phyloP scores from a whole-genome alignment of 768 basidiomycete genomes.

The Paxillus involutus region DNA sequence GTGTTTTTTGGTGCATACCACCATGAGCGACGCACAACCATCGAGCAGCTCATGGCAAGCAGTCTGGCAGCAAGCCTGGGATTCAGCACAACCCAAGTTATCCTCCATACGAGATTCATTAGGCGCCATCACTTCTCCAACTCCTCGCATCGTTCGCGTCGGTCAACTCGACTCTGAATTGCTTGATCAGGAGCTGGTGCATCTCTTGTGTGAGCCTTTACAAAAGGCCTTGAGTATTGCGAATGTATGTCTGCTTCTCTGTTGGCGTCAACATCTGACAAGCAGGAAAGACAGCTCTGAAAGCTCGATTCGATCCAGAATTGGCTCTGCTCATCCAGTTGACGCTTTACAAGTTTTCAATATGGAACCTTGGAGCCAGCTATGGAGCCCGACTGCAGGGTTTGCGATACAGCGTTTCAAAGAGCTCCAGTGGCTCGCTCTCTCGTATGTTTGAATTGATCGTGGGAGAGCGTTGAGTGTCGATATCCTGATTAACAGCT shows the following conservation, averaged over 20 bases:
- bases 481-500: slow-evolving; percentile 38
- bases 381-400: slow-evolving; percentile 87
- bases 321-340: slow-evolving; percentile 68
- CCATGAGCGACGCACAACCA: slow-evolving; percentile 14
- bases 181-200: slow-evolving; percentile 84
- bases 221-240: slow-evolving; percentile 66
- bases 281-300: slow-evolving; percentile 51
- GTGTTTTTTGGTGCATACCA: not conserved
- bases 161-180: slow-evolving; percentile 91
- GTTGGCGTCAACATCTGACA: slow-evolving; percentile 14
- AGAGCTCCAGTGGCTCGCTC: not conserved
- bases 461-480: not conserved
- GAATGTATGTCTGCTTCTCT: slow-evolving; percentile 47
- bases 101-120: slow-evolving; percentile 45
- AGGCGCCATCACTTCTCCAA: slow-evolving; percentile 26
- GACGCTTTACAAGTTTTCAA: slow-evolving; percentile 75
- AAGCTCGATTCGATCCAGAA: slow-evolving; percentile 71
- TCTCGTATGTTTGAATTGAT: slow-evolving; percentile 20
- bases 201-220: slow-evolving; percentile 81
- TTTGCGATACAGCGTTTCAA: slow-evolving; percentile 51
- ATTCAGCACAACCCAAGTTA: slow-evolving; percentile 55
- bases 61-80: slow-evolving; percentile 66
- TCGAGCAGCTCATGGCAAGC: slow-evolving; percentile 21
- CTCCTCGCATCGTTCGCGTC: slow-evolving; percentile 68
- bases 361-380: slow-evolving; percentile 78